phyloP scores from a whole-genome alignment of 768 basidiomycete genomes.

The Tricholoma furcatifolium region DNA sequence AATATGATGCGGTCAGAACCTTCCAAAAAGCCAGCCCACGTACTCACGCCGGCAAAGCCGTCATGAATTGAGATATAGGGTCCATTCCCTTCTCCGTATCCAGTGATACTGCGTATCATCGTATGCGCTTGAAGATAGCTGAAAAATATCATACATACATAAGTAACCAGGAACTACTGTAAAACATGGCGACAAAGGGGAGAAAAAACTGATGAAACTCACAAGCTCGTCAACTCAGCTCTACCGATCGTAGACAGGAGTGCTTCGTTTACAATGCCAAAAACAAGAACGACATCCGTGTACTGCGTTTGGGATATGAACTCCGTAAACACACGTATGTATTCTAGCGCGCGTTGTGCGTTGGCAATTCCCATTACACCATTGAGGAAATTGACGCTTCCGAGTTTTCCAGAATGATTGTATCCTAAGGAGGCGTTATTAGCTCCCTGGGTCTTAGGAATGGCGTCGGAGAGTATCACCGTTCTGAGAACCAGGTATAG shows the following conservation, averaged over 20 bases:
- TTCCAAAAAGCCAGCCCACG: conserved; percentile 32
- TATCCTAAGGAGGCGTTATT: conserved; percentile 29
- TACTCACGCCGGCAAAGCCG: conserved; percentile 42
- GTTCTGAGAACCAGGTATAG: conserved; percentile 78
- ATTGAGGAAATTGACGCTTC: conserved; percentile 63
- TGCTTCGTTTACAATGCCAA: conserved; percentile 68
- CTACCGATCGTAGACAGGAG: conserved; percentile 54
- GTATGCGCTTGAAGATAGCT: conserved; percentile 60
- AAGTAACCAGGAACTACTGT: neutral
- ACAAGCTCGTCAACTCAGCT: conserved; percentile 60
- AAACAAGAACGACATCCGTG: conserved; percentile 59
- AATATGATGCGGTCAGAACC: conserved; percentile 41
- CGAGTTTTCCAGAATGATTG: conserved; percentile 64
- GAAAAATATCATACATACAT: neutral
- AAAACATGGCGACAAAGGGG: conserved; percentile 29
- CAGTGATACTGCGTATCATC: conserved; percentile 72
- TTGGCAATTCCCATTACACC: conserved; percentile 88
- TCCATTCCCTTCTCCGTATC: conserved; percentile 66
- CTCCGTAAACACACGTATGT: conserved; percentile 76
- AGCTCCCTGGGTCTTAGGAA: neutral
- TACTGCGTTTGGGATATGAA: conserved; percentile 85
- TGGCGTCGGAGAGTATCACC: conserved; percentile 33
- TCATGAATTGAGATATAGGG: conserved; percentile 51
- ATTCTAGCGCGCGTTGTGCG: conserved; percentile 74
- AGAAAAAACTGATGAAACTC: conserved; percentile 34